A percentile compares a stretch with the other conserved stretches of the same genome.
phyloP scores from a whole-genome alignment of 176 grass and related monocot species.

The maize (Zea mays) region Zm-B73-REFERENCE-NAM-5.0 NC_050097.1:171780001-171780500 shows the following conservation, averaged over 20 bases:
- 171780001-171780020: not conserved
- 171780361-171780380: slow-evolving; percentile 3
- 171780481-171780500: not conserved
- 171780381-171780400: slow-evolving; percentile 12
- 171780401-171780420: slow-evolving; percentile 19
- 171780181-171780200: slow-evolving; percentile 24
- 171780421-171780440: no score
- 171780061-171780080: no score
- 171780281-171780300: slow-evolving; percentile 5
- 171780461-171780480: no score
- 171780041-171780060: not conserved
- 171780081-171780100: no score
- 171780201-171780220: slow-evolving; percentile 25
- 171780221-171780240: not conserved
- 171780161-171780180: not conserved
- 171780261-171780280: not conserved
- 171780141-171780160: not conserved
- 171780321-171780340: slow-evolving; percentile 28
- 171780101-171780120: no score
- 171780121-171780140: not conserved
- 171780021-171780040: no score
- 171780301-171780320: slow-evolving; percentile 19
- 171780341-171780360: slow-evolving; percentile 27
- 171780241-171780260: not conserved
- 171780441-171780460: no score